Evolutionary conservation across 495 filamentous ascomycete species (phyloP), one percentile per base, ranked within the genome.

Genomic region (Xylaria longipes): DNA sequence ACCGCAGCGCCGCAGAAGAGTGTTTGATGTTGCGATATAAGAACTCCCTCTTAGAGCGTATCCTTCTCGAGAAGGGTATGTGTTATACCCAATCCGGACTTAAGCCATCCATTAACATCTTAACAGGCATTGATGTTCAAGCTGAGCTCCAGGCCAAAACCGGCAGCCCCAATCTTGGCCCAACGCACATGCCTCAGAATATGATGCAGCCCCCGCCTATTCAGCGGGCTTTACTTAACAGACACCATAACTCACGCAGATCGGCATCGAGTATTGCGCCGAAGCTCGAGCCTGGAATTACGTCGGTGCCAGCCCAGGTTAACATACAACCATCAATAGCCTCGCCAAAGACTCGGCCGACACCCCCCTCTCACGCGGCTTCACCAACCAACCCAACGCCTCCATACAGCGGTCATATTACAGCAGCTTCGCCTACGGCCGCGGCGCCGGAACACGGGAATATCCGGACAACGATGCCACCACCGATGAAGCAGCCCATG

Each of bases 11-110:
- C 58, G 96, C 97, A 39, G 97, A 99, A 79, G 96, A 98, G 80
- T 98, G 97, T 80, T 83, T 98, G 73, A 98, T 98, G 97, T 85
- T 99, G 73, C 91, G 97, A 43, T 98, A 98, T 82, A 98, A 98
- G 84, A 99, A 98, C 81, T 98, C 95, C 33, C 85, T 98, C 56
- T 88, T 99, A 12, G 96, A 99, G 82, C 89, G 97, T 31, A 97
- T 99, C 75, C 84, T 99, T 48, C 87, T 98, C 7, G 96, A 99
- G 82, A 98, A 98, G 87, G 97, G 94, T 95, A 80, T 29, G 4
- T 71, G 29, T 22, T 48, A 57, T 27, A 33, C 43, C 52, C 41
- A 52, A 62, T 27, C 22, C 52, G 6, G 3, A 15, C 35, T 22
- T 25, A 20, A 65, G 61, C 12, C 41, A 37, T 54, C 7, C 14